These are phyloP conservation scores for Hypoxylon sp. DNA, from an alignment of 2,329 filamentous ascomycete genomes.

Conservation along the genomic window DNA sequence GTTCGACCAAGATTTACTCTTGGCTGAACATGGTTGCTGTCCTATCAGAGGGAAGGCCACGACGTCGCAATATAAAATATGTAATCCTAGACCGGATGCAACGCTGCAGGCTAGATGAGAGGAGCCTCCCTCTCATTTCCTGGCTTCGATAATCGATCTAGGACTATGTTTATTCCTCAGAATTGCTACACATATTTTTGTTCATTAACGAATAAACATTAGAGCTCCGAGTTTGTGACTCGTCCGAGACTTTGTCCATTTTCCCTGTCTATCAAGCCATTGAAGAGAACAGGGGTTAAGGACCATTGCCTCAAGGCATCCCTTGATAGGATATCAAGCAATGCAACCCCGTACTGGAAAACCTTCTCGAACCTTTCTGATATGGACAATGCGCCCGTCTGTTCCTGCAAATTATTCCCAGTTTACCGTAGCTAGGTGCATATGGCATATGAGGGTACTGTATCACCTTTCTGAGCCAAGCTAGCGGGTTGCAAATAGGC, in stretches of 20 bases:
- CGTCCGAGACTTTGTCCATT: slow-evolving; percentile 42
- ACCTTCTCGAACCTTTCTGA: slow-evolving; percentile 47
- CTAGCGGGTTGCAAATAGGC: slow-evolving; percentile 38
- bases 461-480: slow-evolving; percentile 43
- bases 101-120: slow-evolving; percentile 36
- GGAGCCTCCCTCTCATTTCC: slow-evolving; percentile 42
- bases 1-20: slow-evolving; percentile 32
- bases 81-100: slow-evolving; percentile 22
- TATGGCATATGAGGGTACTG: slow-evolving; percentile 20
- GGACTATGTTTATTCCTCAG: background rate
- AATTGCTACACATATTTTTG: slow-evolving; percentile 21
- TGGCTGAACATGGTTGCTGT: slow-evolving; percentile 20
- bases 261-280: slow-evolving; percentile 37
- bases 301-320: slow-evolving; percentile 36
- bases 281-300: slow-evolving; percentile 22
- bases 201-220: slow-evolving; percentile 4
- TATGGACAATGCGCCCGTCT: slow-evolving; percentile 24
- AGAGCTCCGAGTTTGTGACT: slow-evolving; percentile 22
- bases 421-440: background rate
- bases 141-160: slow-evolving; percentile 14
- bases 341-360: slow-evolving; percentile 35
- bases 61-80: slow-evolving; percentile 32
- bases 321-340: slow-evolving; percentile 29
- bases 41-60: slow-evolving; percentile 35
- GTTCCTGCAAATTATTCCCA: slow-evolving; percentile 9